Percentiles rank a stretch among this genome's conserved stretches.
Evolutionary conservation across 2,329 filamentous ascomycete genomes (phyloP).

Genomic region (Bipolaris cookei): DNA sequence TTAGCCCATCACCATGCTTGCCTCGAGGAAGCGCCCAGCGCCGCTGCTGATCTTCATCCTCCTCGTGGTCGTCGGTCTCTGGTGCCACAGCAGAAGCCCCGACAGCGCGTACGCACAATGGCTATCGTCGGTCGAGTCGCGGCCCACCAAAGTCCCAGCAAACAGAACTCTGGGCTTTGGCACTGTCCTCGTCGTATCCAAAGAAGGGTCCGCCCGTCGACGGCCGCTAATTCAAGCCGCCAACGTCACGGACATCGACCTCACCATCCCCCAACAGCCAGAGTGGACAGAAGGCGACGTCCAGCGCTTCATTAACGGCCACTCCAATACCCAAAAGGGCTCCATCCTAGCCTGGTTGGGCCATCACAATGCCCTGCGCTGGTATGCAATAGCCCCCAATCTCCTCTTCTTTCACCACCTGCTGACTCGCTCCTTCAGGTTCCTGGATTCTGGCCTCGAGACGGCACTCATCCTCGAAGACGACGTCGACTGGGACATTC

Average conservation of each 20-base stretch:
- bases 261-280: slow-evolving; percentile 53
- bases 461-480: slow-evolving; percentile 55
- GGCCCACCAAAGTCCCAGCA: slow-evolving; percentile 35
- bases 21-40: slow-evolving; percentile 40
- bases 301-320: slow-evolving; percentile 44
- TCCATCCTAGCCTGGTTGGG: slow-evolving; percentile 55
- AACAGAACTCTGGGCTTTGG: slow-evolving; percentile 52
- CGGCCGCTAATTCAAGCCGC: slow-evolving; percentile 50
- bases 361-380: slow-evolving; percentile 52
- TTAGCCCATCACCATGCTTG: slow-evolving; percentile 38
- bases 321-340: slow-evolving; percentile 47
- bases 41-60: slow-evolving; percentile 38
- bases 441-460: slow-evolving; percentile 51
- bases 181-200: slow-evolving; percentile 52
- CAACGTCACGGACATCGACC: slow-evolving; percentile 52
- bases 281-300: slow-evolving; percentile 52
- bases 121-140: slow-evolving; percentile 33
- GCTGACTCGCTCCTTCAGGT: slow-evolving; percentile 40
- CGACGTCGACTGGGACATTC: slow-evolving; percentile 56
- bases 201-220: slow-evolving; percentile 48
- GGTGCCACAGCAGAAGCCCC: slow-evolving; percentile 37
- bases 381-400: slow-evolving; percentile 36
- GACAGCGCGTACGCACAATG: slow-evolving; percentile 41
- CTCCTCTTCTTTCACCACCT: slow-evolving; percentile 1
- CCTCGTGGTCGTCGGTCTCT: slow-evolving; percentile 35